Evolutionary conservation across 768 basidiomycete species (phyloP), one percentile per base, ranked within the genome.

Genomic region (Crepidotus variabilis): DNA sequence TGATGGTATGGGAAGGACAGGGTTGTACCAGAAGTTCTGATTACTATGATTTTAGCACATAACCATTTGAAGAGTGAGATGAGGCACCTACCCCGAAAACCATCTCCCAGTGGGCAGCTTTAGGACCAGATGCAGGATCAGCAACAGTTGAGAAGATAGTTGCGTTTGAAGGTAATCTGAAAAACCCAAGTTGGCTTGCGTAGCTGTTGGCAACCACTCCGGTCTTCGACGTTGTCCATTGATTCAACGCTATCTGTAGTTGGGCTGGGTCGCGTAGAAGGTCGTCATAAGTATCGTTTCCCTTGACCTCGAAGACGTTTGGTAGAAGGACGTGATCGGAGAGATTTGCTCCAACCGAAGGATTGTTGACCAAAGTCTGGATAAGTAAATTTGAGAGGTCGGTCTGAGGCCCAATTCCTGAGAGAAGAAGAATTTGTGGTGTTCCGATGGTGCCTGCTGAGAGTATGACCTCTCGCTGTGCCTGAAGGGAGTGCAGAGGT

Each of bases 341-440:
- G n/a, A 83, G 65, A 61, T 81, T 81, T 59, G 72, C 69, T 1
- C 79, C 79, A 18, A 80, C 78, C 8, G 69, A 71, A 4, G 71
- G 39, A 11, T 11, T 43, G 11, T 3, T 3, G 5, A 43, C 39
- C 3, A 43, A 11, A 11, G 39, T 43, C 5, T 2, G 39, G 13
- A 43, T 43, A 1, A 71, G 74, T 18, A 78, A 63, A 0, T 64
- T 71, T 74, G 20, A 78, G 64, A 83, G 70, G 11, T 72, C 63
- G 0, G 53, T 49, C 10, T 64, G 57, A 51, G 75, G 71, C 6
- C 80, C 81, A 54, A 82, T 76, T 2, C 70, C 70, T 18, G 78
- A 80, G 8, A 75, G 68, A 59, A 75, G 68, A 10, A 77, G 66
- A 5, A 75, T 59, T 20, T 65, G 61, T 1, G 72, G 68, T 0